Conservation (phyloP, 345 rosid species). For the Eucalyptus fibrosa region DNA sequence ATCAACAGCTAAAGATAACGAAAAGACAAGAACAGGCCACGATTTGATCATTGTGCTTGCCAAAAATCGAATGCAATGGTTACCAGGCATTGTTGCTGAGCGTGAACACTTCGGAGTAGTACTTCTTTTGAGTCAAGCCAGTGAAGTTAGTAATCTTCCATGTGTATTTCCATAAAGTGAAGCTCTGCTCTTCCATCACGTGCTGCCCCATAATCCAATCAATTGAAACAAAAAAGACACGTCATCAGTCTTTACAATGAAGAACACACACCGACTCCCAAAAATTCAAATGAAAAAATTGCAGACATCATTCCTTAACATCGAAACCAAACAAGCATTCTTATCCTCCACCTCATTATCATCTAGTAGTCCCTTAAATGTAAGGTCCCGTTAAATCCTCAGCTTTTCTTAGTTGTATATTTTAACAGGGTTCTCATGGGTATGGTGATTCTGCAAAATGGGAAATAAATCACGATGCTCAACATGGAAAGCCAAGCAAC, state of each 20-base stretch:
- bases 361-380: neutral
- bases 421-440: neutral
- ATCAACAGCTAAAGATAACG: neutral
- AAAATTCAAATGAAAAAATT: neutral
- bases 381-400: neutral
- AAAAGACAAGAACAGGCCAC: neutral
- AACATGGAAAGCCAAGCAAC: neutral
- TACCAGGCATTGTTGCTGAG: slow-evolving; percentile 5
- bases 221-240: neutral
- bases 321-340: neutral
- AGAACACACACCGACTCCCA: neutral
- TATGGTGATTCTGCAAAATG: neutral
- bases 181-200: neutral
- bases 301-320: neutral
- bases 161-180: neutral
- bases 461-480: neutral
- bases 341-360: neutral
- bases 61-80: neutral
- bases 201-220: neutral
- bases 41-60: neutral
- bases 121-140: neutral
- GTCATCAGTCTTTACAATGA: neutral
- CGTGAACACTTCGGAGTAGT: slow-evolving; percentile 3
- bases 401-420: neutral
- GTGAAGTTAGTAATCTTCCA: slow-evolving; percentile 12